Evolutionary conservation across 129 eudicot genomes (phyloP), one percentile per base, ranked within the genome.

Genomic region (Tagetes patula): DNA sequence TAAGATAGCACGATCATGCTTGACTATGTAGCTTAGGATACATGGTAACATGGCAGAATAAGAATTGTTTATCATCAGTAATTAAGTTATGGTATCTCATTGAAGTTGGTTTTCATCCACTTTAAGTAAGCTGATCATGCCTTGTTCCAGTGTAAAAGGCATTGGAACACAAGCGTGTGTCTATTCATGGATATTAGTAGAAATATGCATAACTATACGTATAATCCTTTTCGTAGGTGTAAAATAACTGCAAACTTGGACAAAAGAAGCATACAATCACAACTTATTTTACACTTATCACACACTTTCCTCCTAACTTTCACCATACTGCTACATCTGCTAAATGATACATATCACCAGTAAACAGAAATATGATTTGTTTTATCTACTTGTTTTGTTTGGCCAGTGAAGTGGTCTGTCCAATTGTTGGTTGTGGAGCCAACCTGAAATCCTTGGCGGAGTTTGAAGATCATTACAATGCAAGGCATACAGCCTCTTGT

Each of bases 401-500:
- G 39, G 27, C 52, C 80, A 94, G 98, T 56, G 79, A 81, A 14
- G 82, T 94, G 49, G 81, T 69, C 71, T 94, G 99, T 82, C 97
- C 99, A 40, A 85, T 94, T 78, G 97, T 85, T 54, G 96, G 99
- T 67, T 94, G 99, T 77, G 86, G 89, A 55, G 84, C 91, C 65
- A 81, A 42, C 1, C 46, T 94, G 77, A 86, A 41, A 63, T 86
- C 97, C 3, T 74, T 90, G 83, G 93, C 82, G 39, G 96, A 82
- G 68, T 94, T 94, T 72, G 99, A 94, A 71, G 89, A 94, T 80
- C 99, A 94, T 63, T 90, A 90, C 78, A 84, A 83, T 73, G 87
- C 97, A 76, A 84, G 99, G 1, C 99, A 94, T 78, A 84, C 87
- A 3, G 96, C 97, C 37, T 88, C 87, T 62, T 94, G 99, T 69